phyloP scores from a whole-genome alignment of 345 rosid species.

The Eucalyptus erythrocorys region DNA sequence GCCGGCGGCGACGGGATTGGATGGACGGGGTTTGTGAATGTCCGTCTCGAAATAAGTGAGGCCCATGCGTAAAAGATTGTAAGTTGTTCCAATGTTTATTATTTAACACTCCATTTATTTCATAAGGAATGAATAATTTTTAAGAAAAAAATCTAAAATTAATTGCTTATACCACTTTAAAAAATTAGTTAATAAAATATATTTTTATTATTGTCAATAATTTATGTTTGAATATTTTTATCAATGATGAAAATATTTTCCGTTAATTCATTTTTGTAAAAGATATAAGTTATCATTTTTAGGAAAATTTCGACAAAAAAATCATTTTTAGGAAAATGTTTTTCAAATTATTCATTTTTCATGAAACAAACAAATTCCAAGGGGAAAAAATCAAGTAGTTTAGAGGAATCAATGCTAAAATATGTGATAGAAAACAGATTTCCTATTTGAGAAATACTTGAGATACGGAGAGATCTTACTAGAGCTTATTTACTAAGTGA shows the following conservation, averaged over 20 bases:
- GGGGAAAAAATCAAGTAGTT: background rate
- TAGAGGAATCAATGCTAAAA: background rate
- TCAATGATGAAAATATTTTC: too few species aligned
- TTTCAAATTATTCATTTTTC: too few species aligned
- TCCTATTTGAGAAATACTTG: background rate
- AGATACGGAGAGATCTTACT: background rate
- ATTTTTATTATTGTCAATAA: accelerated
- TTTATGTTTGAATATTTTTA: too few species aligned
- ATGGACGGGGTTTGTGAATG: background rate
- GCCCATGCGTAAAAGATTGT: background rate
- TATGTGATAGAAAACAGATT: background rate
- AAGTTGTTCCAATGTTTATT: background rate
- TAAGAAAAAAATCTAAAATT: too few species aligned
- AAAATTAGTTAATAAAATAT: too few species aligned
- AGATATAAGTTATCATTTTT: too few species aligned
- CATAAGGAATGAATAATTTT: too few species aligned
- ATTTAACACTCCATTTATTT: too few species aligned
- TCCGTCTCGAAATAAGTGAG: background rate
- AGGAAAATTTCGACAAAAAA: too few species aligned
- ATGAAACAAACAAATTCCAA: accelerated
- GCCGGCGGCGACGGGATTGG: background rate
- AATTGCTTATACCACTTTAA: accelerated
- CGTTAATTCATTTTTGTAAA: accelerated
- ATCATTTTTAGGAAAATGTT: accelerated
- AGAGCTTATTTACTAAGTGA: background rate